A percentile compares a stretch with the other conserved stretches of the same genome.
Conservation (phyloP, 1,284 basidiomycete genomes). For the Vanrija sp. region DNA sequence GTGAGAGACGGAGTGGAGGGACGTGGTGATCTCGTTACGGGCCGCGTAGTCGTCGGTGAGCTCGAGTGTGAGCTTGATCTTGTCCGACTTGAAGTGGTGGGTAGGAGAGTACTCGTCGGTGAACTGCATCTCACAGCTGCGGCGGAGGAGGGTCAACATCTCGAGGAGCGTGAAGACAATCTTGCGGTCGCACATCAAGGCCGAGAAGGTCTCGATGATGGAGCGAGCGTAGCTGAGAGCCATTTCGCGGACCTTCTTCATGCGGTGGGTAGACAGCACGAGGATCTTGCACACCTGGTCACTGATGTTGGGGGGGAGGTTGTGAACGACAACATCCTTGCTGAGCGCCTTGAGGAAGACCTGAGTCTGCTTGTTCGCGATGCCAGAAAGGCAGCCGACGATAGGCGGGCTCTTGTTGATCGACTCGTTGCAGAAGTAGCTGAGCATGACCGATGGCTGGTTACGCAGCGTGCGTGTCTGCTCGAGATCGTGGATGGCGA, state of each 20-base stretch:
- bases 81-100: constrained; percentile 76
- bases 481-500: constrained; percentile 86
- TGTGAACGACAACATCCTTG: constrained; percentile 70
- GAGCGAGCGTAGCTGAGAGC: constrained; percentile 79
- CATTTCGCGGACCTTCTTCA: constrained; percentile 72
- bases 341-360: constrained; percentile 64
- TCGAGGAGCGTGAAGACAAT: constrained; percentile 88
- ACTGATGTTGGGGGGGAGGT: constrained; percentile 67
- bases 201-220: constrained; percentile 88
- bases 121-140: constrained; percentile 86
- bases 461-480: constrained; percentile 77
- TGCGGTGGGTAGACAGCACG: constrained; percentile 75
- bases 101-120: constrained; percentile 88
- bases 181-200: constrained; percentile 83
- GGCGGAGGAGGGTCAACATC: constrained; percentile 80
- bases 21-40: constrained; percentile 76
- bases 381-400: constrained; percentile 66
- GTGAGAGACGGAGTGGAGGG: constrained; percentile 68
- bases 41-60: constrained; percentile 83
- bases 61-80: constrained; percentile 69
- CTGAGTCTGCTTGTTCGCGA: constrained; percentile 71
- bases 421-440: constrained; percentile 85
- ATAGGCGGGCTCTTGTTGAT: constrained; percentile 63
- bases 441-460: constrained; percentile 73
- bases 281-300: constrained; percentile 73